Percentiles rank a stretch among this genome's conserved stretches.
Conservation (phyloP, 23 red algal genomes). For the Pyropia haitanensis region DNA sequence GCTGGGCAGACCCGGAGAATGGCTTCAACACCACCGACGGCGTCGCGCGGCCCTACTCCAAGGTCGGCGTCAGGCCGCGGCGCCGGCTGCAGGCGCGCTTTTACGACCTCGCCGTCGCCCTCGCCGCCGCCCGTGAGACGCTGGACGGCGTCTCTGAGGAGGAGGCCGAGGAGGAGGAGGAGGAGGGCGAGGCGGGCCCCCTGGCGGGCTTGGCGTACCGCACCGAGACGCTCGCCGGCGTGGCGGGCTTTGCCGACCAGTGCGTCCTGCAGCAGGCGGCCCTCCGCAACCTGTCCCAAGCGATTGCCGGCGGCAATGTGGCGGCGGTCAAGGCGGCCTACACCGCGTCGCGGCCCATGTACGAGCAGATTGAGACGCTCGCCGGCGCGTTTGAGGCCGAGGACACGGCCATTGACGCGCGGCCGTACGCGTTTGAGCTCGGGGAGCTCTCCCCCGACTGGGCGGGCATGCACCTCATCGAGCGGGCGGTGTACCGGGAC, state of each 20-base stretch:
- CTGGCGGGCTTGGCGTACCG: background rate
- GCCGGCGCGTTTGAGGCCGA: conserved; percentile 16
- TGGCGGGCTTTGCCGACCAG: conserved; percentile 7
- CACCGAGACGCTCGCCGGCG: background rate
- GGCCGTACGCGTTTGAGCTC: conserved; percentile 20
- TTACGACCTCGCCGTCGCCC: conserved; percentile 31
- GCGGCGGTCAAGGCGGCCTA: conserved; percentile 4
- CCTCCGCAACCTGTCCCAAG: background rate
- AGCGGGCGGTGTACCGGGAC: conserved; percentile 29
- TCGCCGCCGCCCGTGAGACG: background rate
- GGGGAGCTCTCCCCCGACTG: conserved; percentile 32
- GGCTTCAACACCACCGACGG: conserved; percentile 22
- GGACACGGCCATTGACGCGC: conserved; percentile 31
- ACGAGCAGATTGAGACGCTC: conserved; percentile 49
- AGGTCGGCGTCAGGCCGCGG: conserved; percentile 4
- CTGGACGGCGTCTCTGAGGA: background rate
- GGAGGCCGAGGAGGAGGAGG: conserved; percentile 11
- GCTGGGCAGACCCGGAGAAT: conserved; percentile 1
- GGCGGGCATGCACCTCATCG: conserved; percentile 38
- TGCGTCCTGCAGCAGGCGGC: conserved; percentile 23
- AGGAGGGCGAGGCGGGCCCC: conserved; percentile 6
- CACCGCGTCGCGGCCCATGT: conserved; percentile 10
- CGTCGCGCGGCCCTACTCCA: conserved; percentile 12
- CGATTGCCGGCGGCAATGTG: conserved; percentile 11
- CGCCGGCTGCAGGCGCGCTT: background rate